phyloP scores from a whole-genome alignment of 441 rosid species.

The Omphalea diandra region DNA sequence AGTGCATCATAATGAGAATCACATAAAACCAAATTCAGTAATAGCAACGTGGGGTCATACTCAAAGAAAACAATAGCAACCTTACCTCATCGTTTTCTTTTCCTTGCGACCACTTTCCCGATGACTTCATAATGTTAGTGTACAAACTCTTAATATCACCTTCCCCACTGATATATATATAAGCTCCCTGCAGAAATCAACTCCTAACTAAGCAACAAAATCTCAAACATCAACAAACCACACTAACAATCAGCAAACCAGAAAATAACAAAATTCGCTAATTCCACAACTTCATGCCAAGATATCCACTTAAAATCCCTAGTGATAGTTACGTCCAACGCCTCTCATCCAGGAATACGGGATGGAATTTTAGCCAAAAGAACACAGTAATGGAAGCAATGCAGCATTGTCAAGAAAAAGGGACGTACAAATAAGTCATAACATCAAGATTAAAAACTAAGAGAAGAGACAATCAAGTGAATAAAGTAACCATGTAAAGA shows the following conservation, averaged over 20 bases:
- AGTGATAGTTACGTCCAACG: neutral
- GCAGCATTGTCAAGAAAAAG: neutral
- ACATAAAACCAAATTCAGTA: no score
- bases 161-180: conserved; percentile 31
- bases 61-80: conserved; percentile 9
- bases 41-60: neutral
- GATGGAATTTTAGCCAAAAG: neutral
- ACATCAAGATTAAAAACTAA: neutral
- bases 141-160: conserved; percentile 52
- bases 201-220: conserved; percentile 13
- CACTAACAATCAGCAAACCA: neutral
- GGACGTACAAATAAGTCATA: neutral
- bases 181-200: conserved; percentile 38
- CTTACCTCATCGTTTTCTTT: conserved; percentile 53
- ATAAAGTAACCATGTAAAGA: neutral
- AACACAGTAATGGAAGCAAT: neutral
- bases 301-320: neutral
- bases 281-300: neutral
- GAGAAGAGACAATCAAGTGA: neutral
- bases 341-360: neutral
- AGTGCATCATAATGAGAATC: conserved; percentile 4
- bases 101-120: conserved; percentile 35
- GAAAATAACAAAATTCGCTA: neutral
- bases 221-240: neutral
- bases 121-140: conserved; percentile 46